Evolutionary conservation across 441 rosid genomes (phyloP).

Genomic region (Geranium incanum): DNA sequence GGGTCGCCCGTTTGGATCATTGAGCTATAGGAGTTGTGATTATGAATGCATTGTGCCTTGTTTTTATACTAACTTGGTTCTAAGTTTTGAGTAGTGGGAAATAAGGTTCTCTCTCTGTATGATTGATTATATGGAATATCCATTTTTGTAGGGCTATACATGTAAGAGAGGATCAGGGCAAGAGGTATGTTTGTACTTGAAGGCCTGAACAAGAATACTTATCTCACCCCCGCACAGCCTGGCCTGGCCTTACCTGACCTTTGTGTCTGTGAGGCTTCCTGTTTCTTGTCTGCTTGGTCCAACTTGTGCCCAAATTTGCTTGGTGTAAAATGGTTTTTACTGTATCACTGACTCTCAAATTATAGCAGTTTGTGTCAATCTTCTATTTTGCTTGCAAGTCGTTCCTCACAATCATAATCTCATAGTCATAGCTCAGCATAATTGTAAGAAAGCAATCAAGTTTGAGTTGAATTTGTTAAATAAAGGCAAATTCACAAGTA

Average conservation of each 20-base stretch:
- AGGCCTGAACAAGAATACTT: not conserved
- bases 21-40: constrained; percentile 2
- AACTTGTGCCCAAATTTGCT: too few relatives aligned
- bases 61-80: not conserved
- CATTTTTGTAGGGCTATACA: not conserved
- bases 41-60: not conserved
- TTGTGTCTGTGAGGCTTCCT: not conserved
- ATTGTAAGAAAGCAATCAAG: too few relatives aligned
- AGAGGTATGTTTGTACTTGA: not conserved
- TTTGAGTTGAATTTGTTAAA: too few relatives aligned
- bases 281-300: not conserved
- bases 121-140: not conserved
- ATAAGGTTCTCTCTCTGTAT: too few relatives aligned
- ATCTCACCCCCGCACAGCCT: not conserved
- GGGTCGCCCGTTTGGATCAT: not conserved
- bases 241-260: not conserved
- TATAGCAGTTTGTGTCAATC: too few relatives aligned
- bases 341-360: too few relatives aligned
- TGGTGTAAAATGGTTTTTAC: too few relatives aligned
- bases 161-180: not conserved
- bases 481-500: too few relatives aligned
- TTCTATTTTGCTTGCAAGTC: too few relatives aligned
- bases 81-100: too few relatives aligned
- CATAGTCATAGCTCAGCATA: too few relatives aligned
- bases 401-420: too few relatives aligned